A percentile compares a stretch with the other conserved stretches of the same genome.
Conservation (phyloP, 768 basidiomycete genomes). For the Xerocomus spinulosus region DNA sequence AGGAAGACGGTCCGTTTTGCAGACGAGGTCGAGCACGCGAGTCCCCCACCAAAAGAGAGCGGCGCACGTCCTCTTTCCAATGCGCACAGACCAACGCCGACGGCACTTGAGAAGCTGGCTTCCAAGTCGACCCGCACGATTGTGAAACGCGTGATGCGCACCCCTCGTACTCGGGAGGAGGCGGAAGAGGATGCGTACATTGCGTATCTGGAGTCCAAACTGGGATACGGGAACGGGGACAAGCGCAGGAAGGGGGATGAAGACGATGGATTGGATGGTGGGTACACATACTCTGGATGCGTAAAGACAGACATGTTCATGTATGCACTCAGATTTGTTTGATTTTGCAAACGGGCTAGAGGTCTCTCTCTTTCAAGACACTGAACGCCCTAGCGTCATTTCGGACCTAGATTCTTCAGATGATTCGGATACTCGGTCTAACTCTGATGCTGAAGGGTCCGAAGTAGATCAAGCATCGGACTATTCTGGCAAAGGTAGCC, state of each 20-base stretch:
- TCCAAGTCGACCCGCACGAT: constrained; percentile 13
- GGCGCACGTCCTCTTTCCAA: not conserved
- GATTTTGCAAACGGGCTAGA: constrained; percentile 41
- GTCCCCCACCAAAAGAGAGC: not conserved
- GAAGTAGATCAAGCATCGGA: constrained; percentile 8
- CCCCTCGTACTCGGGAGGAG: constrained; percentile 39
- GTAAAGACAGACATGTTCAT: not conserved
- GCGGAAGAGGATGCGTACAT: constrained; percentile 83
- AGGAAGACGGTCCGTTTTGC: constrained; percentile 41
- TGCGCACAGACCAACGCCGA: constrained; percentile 14
- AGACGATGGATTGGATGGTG: constrained; percentile 85
- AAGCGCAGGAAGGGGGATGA: constrained; percentile 46
- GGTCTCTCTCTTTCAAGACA: not conserved
- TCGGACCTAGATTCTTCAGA: not conserved
- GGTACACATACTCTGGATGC: constrained; percentile 12
- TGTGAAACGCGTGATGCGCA: not conserved
- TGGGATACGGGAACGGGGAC: constrained; percentile 49
- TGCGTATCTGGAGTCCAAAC: constrained; percentile 71
- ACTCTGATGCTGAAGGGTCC: not conserved
- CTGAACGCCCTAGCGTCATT: not conserved
- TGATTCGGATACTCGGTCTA: not conserved
- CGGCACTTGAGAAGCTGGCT: constrained; percentile 34
- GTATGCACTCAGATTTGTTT: constrained; percentile 43
- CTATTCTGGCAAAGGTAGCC: not conserved
- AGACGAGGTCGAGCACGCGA: constrained; percentile 1